phyloP scores from a whole-genome alignment of 192 early-diverging fungal genomes.

The Coemansia erecta region DNA sequence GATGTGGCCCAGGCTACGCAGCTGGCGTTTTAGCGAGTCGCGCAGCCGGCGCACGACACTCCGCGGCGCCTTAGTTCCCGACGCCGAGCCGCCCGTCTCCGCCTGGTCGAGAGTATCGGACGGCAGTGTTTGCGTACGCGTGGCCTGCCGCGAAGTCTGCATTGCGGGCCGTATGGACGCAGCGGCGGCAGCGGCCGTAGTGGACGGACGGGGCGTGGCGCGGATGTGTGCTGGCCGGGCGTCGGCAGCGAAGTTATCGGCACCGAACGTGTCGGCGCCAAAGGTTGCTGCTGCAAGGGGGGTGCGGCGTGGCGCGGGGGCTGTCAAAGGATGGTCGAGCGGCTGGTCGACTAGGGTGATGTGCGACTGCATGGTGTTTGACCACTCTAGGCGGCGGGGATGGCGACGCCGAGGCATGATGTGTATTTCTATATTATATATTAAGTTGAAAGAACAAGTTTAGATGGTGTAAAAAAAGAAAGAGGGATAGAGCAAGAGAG shows the following conservation, averaged over 20 bases:
- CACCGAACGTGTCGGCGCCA: slow-evolving; percentile 6
- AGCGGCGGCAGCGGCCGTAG: background rate
- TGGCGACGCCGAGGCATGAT: slow-evolving; percentile 41
- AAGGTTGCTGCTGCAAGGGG: background rate
- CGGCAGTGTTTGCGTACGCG: slow-evolving; percentile 5
- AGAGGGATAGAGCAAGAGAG: too few relatives aligned
- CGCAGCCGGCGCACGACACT: slow-evolving; percentile 24
- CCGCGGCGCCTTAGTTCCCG: background rate
- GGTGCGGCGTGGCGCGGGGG: background rate
- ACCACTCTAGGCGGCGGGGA: slow-evolving; percentile 40
- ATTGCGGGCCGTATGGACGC: too few relatives aligned
- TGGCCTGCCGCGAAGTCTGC: background rate
- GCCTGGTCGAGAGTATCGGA: background rate
- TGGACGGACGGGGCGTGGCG: background rate
- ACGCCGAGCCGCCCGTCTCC: background rate
- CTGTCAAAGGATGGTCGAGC: background rate
- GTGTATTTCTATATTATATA: too few relatives aligned
- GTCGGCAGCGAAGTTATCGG: slow-evolving; percentile 6
- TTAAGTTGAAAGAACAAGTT: too few relatives aligned
- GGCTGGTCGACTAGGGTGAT: slow-evolving; percentile 34
- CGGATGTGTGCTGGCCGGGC: slow-evolving; percentile 3
- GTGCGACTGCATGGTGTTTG: slow-evolving; percentile 38
- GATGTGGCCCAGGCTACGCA: slow-evolving; percentile 14
- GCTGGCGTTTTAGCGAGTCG: slow-evolving; percentile 23
- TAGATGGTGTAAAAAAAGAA: too few relatives aligned